Evolutionary conservation across 2,329 filamentous ascomycete species (phyloP).

Genomic region (Monilinia polystroma): DNA sequence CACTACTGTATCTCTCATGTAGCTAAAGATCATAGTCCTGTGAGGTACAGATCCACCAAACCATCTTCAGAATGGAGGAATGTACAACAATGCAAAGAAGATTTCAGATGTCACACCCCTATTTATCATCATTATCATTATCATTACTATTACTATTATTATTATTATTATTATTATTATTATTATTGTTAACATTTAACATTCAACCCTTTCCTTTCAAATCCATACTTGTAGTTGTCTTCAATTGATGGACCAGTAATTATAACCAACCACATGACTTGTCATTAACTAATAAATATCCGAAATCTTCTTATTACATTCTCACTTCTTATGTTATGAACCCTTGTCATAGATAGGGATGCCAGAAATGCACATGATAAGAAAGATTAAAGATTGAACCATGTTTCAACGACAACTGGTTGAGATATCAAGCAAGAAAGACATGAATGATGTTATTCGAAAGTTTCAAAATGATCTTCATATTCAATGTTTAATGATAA

Average conservation of each 20-base stretch:
- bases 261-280: too few species aligned
- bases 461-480: too few species aligned
- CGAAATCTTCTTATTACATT: background rate
- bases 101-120: conserved; percentile 10
- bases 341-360: background rate
- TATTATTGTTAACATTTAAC: too few species aligned
- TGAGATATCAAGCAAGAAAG: background rate
- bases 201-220: too few species aligned
- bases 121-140: background rate
- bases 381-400: background rate
- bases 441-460: background rate
- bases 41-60: conserved; percentile 12
- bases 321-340: background rate
- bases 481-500: too few species aligned
- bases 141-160: too few species aligned
- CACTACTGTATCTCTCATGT: conserved; percentile 6
- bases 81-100: conserved; percentile 12
- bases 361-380: background rate
- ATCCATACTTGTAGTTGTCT: too few species aligned
- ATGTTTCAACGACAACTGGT: conserved; percentile 10
- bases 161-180: too few species aligned
- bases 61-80: too few species aligned
- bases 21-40: background rate
- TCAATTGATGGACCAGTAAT: too few species aligned
- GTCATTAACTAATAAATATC: too few species aligned